phyloP scores from a whole-genome alignment of 257 asterid species.

The Ilex asprella region DNA sequence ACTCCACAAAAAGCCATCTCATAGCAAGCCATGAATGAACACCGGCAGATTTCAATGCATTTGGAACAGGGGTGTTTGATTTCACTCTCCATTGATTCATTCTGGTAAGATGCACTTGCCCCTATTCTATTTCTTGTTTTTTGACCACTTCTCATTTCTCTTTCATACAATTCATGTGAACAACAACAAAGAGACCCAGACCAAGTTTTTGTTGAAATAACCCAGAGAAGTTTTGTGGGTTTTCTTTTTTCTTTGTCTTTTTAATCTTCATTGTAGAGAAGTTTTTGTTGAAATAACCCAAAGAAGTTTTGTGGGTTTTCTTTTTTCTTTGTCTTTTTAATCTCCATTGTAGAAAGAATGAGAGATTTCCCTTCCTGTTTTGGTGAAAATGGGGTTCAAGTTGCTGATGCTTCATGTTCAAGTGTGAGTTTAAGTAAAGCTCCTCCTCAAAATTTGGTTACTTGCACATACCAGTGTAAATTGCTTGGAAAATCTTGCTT shows the following conservation, averaged over 20 bases:
- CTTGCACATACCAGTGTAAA: neutral
- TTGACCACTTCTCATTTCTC: neutral
- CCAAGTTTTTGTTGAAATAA: neutral
- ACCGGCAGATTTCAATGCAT: neutral
- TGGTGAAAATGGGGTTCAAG: slow-evolving; percentile 1
- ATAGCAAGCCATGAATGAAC: neutral
- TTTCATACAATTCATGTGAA: neutral
- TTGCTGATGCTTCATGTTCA: neutral
- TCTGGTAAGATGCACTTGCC: neutral
- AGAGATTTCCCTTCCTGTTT: neutral
- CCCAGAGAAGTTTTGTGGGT: neutral
- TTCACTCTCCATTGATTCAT: neutral
- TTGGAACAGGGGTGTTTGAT: neutral
- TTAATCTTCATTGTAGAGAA: neutral
- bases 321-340: neutral
- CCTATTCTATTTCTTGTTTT: neutral
- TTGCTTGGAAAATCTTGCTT: neutral
- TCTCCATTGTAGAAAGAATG: neutral
- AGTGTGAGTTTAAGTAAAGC: neutral
- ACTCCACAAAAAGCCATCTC: neutral
- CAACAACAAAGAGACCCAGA: neutral
- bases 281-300: neutral
- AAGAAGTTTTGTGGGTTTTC: neutral
- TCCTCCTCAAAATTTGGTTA: neutral
- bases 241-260: neutral